Conservation (phyloP, 2,329 filamentous ascomycete genomes). For the Phoma sp. region DNA sequence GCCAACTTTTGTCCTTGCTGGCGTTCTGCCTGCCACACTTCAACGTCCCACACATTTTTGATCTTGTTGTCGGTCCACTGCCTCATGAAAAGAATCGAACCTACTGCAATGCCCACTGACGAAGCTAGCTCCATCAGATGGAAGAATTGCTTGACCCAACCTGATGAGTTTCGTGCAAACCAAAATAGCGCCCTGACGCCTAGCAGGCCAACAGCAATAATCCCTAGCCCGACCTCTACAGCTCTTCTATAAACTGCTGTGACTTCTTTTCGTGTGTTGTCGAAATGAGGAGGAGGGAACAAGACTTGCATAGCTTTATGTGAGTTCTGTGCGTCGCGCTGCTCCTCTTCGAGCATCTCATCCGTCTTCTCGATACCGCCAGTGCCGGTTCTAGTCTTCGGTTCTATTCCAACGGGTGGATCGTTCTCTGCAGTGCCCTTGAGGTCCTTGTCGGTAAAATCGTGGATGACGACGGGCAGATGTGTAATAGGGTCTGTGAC, state of each 20-base stretch:
- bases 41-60: conserved; percentile 68
- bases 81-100: conserved; percentile 55
- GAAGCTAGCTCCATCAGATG: conserved; percentile 37
- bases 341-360: conserved; percentile 53
- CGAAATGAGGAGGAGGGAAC: conserved; percentile 62
- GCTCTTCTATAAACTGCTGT: conserved; percentile 54
- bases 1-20: conserved; percentile 58
- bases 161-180: conserved; percentile 37
- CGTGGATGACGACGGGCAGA: conserved; percentile 70
- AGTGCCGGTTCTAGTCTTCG: conserved; percentile 53
- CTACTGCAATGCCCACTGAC: conserved; percentile 38
- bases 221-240: conserved; percentile 49
- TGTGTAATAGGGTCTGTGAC: conserved; percentile 78
- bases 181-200: conserved; percentile 44
- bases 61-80: conserved; percentile 69
- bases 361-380: conserved; percentile 54
- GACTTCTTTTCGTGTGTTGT: conserved; percentile 54
- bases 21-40: conserved; percentile 71
- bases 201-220: conserved; percentile 45
- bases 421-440: conserved; percentile 56
- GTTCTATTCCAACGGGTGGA: conserved; percentile 49
- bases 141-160: conserved; percentile 41
- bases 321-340: conserved; percentile 49
- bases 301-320: conserved; percentile 56
- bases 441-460: conserved; percentile 70